Base-by-base conservation (phyloP, 1,284 basidiomycete species). In the Porogramme epimiltina region DNA sequence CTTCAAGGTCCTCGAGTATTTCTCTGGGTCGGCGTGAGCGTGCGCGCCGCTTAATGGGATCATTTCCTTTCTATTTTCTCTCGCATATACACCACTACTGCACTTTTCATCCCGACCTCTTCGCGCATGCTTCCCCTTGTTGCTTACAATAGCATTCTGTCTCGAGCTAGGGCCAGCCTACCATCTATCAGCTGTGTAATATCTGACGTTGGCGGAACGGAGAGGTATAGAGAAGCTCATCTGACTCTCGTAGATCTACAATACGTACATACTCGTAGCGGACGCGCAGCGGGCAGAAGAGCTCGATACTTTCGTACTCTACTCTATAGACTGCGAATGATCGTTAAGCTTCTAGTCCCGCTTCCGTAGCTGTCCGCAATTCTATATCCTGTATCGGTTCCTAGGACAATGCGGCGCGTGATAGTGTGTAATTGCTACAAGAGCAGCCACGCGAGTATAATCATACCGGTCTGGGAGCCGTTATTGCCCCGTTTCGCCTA, bases 1-100 rank as follows among this genome's bases (percentile, higher is more conserved):
- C 58, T 77, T 89, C 69, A 85, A 76, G 59, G 51, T 73, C 16
- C 62, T 81, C 56, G 66, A 59, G 47, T 65, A 51, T 36, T 46
- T 66, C 47, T 50, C 46, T 11, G 54, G 54, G 20, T 51, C 54
- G 3, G 45, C 46, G 6, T 58, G 42, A 57, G 24, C 47, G 39
- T 9, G 13, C 8, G 26, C 11, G 25, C 40, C 28, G 8, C 23
- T 20, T 13, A 23, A 8, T 41, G 20, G 25, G 11, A 26, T 20
- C n/a, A 8, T 40, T 19, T 34, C 10, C 28, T 8, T 31, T 31
- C 28, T 39, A 38, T 25, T 15, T 19, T 33, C 4, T n/a, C 3
- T n/a, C 33, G 10, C 36, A 15, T 19, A 31, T 31, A 31, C 13
- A 31, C 28, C 13, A 6, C 13, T 31, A 34, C 25, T 16, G 37